Percentiles rank a stretch among this genome's conserved stretches.
Conservation (phyloP, 352 stramenopile species). For the Globisporangium alternatum region DNA sequence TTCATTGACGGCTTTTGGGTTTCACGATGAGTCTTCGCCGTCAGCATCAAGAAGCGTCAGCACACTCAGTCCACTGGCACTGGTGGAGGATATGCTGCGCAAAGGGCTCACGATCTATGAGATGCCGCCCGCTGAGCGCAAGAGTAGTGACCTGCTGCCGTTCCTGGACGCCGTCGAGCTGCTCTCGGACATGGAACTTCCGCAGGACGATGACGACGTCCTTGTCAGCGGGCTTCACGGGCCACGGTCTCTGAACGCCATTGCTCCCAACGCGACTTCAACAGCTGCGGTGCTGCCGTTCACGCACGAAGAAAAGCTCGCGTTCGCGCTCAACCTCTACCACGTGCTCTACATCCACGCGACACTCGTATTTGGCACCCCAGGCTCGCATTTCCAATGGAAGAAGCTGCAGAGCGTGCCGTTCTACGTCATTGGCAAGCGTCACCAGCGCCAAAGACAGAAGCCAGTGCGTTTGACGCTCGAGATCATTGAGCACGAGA, state of each 20-base stretch:
- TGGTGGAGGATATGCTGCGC: constrained; percentile 26
- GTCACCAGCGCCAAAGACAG: background rate
- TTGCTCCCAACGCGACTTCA: background rate
- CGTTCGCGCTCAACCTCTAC: constrained; percentile 90
- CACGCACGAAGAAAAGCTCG: constrained; percentile 41
- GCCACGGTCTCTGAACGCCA: background rate
- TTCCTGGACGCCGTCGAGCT: constrained; percentile 55
- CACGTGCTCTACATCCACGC: constrained; percentile 88
- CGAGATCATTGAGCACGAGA: constrained; percentile 80
- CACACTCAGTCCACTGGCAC: background rate
- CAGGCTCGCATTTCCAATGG: constrained; percentile 65
- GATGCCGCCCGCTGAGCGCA: constrained; percentile 15
- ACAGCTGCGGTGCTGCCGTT: constrained; percentile 6
- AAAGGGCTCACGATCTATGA: constrained; percentile 30
- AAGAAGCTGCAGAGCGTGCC: constrained; percentile 62
- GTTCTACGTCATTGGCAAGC: constrained; percentile 40
- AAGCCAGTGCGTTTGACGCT: constrained; percentile 52
- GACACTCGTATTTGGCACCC: constrained; percentile 52
- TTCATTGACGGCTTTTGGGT: background rate
- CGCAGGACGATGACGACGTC: constrained; percentile 8
- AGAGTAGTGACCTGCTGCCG: constrained; percentile 23
- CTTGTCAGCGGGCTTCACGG: background rate
- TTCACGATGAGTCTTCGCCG: background rate
- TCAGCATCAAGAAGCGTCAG: background rate
- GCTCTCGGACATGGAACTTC: constrained; percentile 40